Evolutionary conservation across 768 basidiomycete genomes (phyloP).

Genomic region (Lactifluus pinguis): DNA sequence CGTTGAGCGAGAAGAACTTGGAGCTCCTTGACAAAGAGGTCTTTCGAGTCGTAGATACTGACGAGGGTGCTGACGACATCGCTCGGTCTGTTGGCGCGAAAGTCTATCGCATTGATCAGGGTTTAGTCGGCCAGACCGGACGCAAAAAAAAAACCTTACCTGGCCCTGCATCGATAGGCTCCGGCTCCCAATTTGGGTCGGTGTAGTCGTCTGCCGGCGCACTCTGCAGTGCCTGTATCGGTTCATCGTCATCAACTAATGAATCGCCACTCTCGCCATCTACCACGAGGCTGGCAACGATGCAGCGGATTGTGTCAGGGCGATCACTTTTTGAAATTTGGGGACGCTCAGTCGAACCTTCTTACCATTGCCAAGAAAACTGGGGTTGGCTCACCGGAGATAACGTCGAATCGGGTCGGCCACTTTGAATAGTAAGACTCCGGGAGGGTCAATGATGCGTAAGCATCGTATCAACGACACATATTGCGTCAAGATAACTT

Average conservation of each 20-base stretch:
- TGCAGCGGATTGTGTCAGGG: constrained; percentile 88
- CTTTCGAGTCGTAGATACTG: constrained; percentile 95
- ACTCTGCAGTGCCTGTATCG: constrained; percentile 65
- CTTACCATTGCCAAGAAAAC: background rate
- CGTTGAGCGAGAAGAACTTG: constrained; percentile 87
- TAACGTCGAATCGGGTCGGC: constrained; percentile 89
- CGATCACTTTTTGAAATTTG: constrained; percentile 42
- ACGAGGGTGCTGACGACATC: constrained; percentile 95
- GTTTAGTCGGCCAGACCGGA: background rate
- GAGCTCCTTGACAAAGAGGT: constrained; percentile 91
- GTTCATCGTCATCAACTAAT: constrained; percentile 77
- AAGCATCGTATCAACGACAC: constrained; percentile 88
- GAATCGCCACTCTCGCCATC: constrained; percentile 76
- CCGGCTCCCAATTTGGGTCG: constrained; percentile 92
- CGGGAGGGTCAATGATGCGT: constrained; percentile 84
- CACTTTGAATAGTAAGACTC: constrained; percentile 87
- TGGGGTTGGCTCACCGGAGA: constrained; percentile 46
- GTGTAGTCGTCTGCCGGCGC: constrained; percentile 76
- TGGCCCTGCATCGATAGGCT: constrained; percentile 93
- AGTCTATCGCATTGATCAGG: constrained; percentile 45
- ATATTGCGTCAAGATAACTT: constrained; percentile 82
- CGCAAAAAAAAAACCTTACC: constrained; percentile 37
- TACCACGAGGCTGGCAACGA: constrained; percentile 85
- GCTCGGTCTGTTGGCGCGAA: constrained; percentile 81
- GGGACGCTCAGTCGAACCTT: background rate